Evolutionary conservation across 2,329 filamentous ascomycete species (phyloP).

Genomic region (Fusarium longipes): DNA sequence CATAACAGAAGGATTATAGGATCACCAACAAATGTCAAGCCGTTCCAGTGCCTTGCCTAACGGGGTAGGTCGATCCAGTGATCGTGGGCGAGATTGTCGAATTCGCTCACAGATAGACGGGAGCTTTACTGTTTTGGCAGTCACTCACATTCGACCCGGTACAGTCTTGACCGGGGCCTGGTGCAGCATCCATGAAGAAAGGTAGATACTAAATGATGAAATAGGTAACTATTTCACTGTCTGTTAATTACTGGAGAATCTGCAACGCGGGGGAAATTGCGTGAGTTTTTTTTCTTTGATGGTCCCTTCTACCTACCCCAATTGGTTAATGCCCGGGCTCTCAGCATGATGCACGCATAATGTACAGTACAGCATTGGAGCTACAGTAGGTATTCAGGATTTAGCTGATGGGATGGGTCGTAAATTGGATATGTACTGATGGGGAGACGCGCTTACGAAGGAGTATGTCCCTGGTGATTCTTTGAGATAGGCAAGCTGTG

Average conservation of each 20-base stretch:
- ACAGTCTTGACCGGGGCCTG: conserved; percentile 17
- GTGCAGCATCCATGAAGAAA: not conserved
- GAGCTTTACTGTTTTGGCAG: conserved; percentile 26
- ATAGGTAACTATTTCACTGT: no score
- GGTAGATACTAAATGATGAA: no score
- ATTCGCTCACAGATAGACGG: conserved; percentile 30
- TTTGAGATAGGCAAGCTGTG: not conserved
- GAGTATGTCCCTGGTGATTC: conserved; percentile 3
- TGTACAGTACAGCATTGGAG: not conserved
- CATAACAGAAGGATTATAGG: not conserved
- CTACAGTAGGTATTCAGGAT: not conserved
- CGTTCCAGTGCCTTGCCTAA: conserved; percentile 29
- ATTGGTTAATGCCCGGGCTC: conserved; percentile 3
- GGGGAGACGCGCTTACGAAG: conserved; percentile 19
- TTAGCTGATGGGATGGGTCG: not conserved
- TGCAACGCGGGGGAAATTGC: conserved; percentile 20
- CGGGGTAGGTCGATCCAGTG: conserved; percentile 24
- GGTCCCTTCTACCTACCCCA: conserved; percentile 14
- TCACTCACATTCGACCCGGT: conserved; percentile 17
- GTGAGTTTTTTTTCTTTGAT: conserved; percentile 17
- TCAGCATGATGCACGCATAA: not conserved
- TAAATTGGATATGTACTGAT: conserved; percentile 1
- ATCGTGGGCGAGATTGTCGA: conserved; percentile 22
- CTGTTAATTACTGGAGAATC: conserved; percentile 15
- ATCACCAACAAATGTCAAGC: conserved; percentile 4